A percentile compares a stretch with the other conserved stretches of the same genome.
These are phyloP conservation scores for Cercospora nicotianae DNA, from an alignment of 2,329 filamentous ascomycete species.

Conservation along the genomic window DNA sequence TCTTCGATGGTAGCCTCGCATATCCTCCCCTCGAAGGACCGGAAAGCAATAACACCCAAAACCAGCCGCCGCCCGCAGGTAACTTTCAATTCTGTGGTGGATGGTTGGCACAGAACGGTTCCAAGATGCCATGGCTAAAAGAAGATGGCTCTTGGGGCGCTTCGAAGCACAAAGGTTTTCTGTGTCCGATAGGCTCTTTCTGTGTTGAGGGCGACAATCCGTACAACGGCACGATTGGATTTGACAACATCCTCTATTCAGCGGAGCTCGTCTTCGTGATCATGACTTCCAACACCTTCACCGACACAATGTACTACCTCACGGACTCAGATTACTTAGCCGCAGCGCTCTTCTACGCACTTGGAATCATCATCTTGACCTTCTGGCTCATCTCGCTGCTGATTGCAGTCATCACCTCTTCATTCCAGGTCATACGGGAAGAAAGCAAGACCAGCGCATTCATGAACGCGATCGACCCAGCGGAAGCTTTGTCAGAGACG, in stretches of 20 bases:
- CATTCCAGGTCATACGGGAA: slow-evolving; percentile 96
- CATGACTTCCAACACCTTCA: slow-evolving; percentile 97
- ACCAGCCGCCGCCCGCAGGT: slow-evolving; percentile 44
- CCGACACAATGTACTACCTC: slow-evolving; percentile 90
- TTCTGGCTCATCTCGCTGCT: slow-evolving; percentile 93
- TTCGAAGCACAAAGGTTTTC: slow-evolving; percentile 71
- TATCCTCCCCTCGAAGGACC: slow-evolving; percentile 36
- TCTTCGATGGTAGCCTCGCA: slow-evolving; percentile 47
- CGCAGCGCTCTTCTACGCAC: slow-evolving; percentile 73
- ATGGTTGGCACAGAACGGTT: slow-evolving; percentile 61
- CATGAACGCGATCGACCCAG: slow-evolving; percentile 64
- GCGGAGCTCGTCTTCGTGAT: slow-evolving; percentile 94
- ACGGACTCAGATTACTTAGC: slow-evolving; percentile 88
- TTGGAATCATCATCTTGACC: slow-evolving; percentile 83
- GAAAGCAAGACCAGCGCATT: slow-evolving; percentile 95
- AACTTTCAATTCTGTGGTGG: slow-evolving; percentile 82
- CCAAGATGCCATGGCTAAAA: slow-evolving; percentile 66
- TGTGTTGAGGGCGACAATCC: slow-evolving; percentile 81
- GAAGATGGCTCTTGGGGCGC: slow-evolving; percentile 55
- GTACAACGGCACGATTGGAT: slow-evolving; percentile 81
- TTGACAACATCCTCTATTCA: slow-evolving; percentile 91
- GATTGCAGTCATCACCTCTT: slow-evolving; percentile 97
- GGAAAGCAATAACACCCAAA: slow-evolving; percentile 22
- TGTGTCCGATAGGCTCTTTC: slow-evolving; percentile 79
- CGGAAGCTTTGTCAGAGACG: slow-evolving; percentile 27